phyloP scores from a whole-genome alignment of 257 asterid genomes.

The Fraxinus cuspidata region DNA sequence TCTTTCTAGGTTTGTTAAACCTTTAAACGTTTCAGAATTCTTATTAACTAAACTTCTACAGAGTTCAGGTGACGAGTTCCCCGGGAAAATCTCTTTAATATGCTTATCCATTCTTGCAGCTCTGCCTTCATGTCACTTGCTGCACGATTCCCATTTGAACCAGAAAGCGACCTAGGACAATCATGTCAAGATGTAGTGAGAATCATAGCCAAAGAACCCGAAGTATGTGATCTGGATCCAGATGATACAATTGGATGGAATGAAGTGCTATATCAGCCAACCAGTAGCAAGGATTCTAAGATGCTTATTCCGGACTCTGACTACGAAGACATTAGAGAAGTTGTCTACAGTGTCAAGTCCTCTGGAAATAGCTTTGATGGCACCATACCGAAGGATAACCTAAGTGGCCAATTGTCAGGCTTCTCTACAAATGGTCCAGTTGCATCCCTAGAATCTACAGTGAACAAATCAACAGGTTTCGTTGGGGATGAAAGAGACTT shows the following conservation, averaged over 20 bases:
- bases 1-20: conserved; percentile 50
- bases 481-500: conserved; percentile 29
- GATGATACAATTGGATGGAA: conserved; percentile 40
- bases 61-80: conserved; percentile 1
- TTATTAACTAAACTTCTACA: conserved; percentile 6
- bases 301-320: conserved; percentile 22
- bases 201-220: conserved; percentile 26
- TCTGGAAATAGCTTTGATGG: conserved; percentile 27
- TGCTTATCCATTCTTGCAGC: conserved; percentile 34
- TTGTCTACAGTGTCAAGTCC: conserved; percentile 17
- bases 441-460: conserved; percentile 22
- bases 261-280: conserved; percentile 26
- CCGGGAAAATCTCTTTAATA: conserved; percentile 5
- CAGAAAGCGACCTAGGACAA: conserved; percentile 19
- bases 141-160: conserved; percentile 47
- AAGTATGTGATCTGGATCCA: conserved; percentile 30
- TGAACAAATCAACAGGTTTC: conserved; percentile 19
- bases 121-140: conserved; percentile 60
- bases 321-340: conserved; percentile 21
- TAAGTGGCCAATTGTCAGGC: conserved; percentile 17
- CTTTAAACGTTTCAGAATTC: neutral
- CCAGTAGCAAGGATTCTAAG: conserved; percentile 25
- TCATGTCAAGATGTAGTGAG: conserved; percentile 29
- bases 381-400: conserved; percentile 24
- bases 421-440: conserved; percentile 33